Conservation (phyloP, 2,329 filamentous ascomycete species). For the Neurospora sp. region DNA sequence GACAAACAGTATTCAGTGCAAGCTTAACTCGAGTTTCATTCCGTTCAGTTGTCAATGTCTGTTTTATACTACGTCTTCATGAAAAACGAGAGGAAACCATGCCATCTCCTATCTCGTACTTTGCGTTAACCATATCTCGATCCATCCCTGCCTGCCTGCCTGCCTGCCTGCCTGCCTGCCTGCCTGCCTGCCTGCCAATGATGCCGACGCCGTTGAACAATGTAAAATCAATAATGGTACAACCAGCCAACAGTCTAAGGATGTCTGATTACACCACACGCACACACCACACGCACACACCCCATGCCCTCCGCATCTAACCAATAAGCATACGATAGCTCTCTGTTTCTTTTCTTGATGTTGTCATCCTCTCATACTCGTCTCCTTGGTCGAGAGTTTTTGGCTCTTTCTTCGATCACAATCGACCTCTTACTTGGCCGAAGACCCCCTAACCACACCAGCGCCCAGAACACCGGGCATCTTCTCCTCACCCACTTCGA, state of each 20-base stretch:
- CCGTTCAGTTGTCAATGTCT: not conserved
- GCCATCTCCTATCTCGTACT: not conserved
- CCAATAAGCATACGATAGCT: not conserved
- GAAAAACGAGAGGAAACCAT: conserved; percentile 1
- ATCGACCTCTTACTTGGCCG: not conserved
- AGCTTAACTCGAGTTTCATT: not conserved
- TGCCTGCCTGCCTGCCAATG: not conserved
- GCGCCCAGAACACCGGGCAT: conserved; percentile 93
- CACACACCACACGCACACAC: not conserved
- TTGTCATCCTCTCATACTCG: not conserved
- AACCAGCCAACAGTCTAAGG: not conserved
- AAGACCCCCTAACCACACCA: conserved; percentile 45
- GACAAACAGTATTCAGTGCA: not conserved
- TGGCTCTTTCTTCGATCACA: not conserved
- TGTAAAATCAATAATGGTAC: not conserved
- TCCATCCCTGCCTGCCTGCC: not conserved
- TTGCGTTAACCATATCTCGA: not conserved
- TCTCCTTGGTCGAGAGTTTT: not conserved
- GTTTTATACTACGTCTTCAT: not conserved
- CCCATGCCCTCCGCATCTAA: not conserved
- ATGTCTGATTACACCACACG: not conserved
- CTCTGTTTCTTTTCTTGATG: not conserved
- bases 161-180: not conserved
- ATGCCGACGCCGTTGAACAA: conserved; percentile 1
- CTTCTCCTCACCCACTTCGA: conserved; percentile 74